phyloP scores from a whole-genome alignment of 1,284 basidiomycete genomes.

The Cystobasidium pallidum region DNA sequence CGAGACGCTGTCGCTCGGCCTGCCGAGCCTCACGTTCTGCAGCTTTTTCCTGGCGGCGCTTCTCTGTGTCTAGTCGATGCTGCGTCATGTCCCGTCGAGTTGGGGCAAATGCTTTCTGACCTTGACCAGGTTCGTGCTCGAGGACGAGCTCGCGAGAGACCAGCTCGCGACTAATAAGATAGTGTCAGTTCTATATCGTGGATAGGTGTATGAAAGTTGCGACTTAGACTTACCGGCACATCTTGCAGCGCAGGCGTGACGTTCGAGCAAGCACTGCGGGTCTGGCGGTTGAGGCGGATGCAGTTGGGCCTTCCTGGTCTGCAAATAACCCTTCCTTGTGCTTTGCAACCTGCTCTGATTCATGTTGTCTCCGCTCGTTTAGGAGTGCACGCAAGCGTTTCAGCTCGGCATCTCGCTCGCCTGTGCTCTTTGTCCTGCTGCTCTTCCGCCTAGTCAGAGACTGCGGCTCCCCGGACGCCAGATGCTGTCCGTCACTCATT shows the following conservation, averaged over 20 bases:
- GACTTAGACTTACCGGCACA: conserved; percentile 69
- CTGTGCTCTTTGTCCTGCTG: conserved; percentile 46
- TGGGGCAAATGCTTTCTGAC: conserved; percentile 54
- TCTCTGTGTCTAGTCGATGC: conserved; percentile 50
- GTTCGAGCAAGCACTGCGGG: conserved; percentile 37
- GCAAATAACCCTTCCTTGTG: conserved; percentile 46
- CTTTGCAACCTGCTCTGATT: conserved; percentile 41
- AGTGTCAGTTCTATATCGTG: not conserved
- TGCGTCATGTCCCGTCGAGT: conserved; percentile 53
- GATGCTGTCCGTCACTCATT: conserved; percentile 38
- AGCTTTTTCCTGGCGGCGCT: conserved; percentile 44
- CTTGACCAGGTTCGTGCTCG: conserved; percentile 71
- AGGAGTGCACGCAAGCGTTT: conserved; percentile 23
- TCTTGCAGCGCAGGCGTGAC: conserved; percentile 77
- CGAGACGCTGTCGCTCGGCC: conserved; percentile 32
- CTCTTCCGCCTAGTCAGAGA: conserved; percentile 32
- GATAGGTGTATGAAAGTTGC: not conserved
- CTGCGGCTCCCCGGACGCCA: conserved; percentile 12
- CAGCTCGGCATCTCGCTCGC: conserved; percentile 46
- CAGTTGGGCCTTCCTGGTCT: conserved; percentile 9
- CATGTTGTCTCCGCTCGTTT: conserved; percentile 19
- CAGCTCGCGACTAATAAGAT: conserved; percentile 68
- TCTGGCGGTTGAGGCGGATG: not conserved
- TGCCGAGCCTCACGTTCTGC: conserved; percentile 37
- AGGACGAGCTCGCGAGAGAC: conserved; percentile 89